Base-by-base conservation (phyloP, 306 rosid species). In the Crataegus laevigata region DNA sequence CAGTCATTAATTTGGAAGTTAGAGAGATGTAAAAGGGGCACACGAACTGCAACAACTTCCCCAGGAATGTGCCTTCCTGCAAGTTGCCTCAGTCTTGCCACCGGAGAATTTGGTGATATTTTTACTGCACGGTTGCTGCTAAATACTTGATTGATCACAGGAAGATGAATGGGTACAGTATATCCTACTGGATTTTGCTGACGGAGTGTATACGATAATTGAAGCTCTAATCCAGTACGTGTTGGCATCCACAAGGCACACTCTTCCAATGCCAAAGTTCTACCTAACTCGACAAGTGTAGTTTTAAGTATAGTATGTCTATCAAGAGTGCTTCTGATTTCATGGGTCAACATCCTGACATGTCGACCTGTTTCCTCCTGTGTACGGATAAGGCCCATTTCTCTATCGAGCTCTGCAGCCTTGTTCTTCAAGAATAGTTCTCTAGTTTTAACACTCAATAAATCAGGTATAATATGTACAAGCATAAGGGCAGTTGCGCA, bases 161-260 rank as follows among this genome's bases (percentile, higher is more conserved):
- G 99, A 82, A 84, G 99, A 88, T 94, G 91, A 71, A 88, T 91
- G 62, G 99, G 99, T 60, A 94, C 99, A 7, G 96, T 89, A 77
- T 85, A 83, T 66, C 93, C 99, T 69, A 90, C 96, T 42, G 96
- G 98, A 77, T 94, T 94, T 75, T 92, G 98, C 82, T 92, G 99
- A 59, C 87, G 94, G 66, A 94, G 87, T 13, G 99, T 94, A 82
- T 94, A 94, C 2, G 99, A 86, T 22, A 94, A 93, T 82, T 92
- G 98, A 87, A 94, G 96, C 86, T 94, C 99, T 82, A 94, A 87
- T 4, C 97, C 98, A 43, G 96, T 85, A 11, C 96, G 93, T 0
- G 96, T 94, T 3, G 99, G 99, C 99, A 94, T 94, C 99, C 99
- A 94, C 62, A 94, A 81, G 36, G 96, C 93, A 84, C 99, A 94